A percentile compares a stretch with the other conserved stretches of the same genome.
Evolutionary conservation across 169 alveolate genomes (phyloP).

Genomic region (Eimeria tenella): DNA sequence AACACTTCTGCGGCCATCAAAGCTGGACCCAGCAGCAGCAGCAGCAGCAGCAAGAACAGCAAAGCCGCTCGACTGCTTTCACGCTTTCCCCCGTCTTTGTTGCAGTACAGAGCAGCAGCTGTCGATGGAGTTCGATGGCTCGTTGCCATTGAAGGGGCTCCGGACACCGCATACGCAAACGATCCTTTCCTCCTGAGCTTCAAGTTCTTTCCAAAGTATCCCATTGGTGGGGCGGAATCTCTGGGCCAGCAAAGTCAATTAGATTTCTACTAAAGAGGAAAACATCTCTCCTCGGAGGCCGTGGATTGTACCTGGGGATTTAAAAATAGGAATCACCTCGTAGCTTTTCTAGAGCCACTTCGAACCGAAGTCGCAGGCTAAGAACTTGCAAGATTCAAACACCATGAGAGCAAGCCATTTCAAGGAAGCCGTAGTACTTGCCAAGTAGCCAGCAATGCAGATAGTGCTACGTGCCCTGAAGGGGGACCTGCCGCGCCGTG

Average conservation of each 20-base stretch:
- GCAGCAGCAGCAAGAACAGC: conserved; percentile 33
- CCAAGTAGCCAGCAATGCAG: too few relatives aligned
- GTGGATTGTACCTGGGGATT: too few relatives aligned
- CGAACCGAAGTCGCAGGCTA: too few relatives aligned
- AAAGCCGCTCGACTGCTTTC: not conserved
- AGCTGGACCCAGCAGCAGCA: not conserved
- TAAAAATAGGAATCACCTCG: too few relatives aligned
- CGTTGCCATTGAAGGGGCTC: conserved; percentile 84
- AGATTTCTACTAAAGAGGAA: not conserved
- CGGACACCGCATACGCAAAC: conserved; percentile 79
- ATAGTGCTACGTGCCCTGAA: too few relatives aligned
- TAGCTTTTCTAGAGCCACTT: too few relatives aligned
- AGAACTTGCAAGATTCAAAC: too few relatives aligned
- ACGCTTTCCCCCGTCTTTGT: conserved; percentile 8
- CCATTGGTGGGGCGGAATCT: conserved; percentile 78
- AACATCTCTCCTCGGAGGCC: not conserved
- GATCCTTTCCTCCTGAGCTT: conserved; percentile 81
- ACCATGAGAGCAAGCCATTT: too few relatives aligned
- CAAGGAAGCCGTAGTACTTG: too few relatives aligned
- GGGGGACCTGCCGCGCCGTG: too few relatives aligned
- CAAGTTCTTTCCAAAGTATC: conserved; percentile 82
- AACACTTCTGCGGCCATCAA: not conserved
- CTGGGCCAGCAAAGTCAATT: not conserved
- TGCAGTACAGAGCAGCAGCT: not conserved
- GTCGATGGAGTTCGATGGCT: conserved; percentile 77